phyloP scores from a whole-genome alignment of 192 early-diverging fungal species.

The Allomyces javanicus region DNA sequence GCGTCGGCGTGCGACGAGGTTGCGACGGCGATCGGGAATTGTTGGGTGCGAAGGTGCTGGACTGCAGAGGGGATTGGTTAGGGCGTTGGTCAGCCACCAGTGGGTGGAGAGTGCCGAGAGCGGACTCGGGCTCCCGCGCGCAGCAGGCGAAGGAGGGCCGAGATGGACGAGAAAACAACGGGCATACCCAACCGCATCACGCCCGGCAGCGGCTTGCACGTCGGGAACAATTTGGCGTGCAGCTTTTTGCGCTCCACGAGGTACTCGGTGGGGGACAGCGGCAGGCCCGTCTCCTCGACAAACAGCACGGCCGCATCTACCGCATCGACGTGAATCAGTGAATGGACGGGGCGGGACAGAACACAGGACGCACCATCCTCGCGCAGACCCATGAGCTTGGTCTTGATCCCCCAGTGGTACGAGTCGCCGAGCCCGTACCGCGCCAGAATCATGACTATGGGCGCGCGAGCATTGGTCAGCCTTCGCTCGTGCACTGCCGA shows the following conservation, averaged over 20 bases:
- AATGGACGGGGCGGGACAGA: no score
- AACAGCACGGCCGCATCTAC: neutral
- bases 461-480: no score
- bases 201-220: neutral
- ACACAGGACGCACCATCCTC: neutral
- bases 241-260: neutral
- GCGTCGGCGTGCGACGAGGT: constrained; percentile 22
- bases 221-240: neutral
- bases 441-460: neutral
- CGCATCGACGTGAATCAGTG: neutral
- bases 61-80: constrained; percentile 2
- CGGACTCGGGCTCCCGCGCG: no score
- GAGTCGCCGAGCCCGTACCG: neutral
- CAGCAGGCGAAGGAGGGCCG: no score
- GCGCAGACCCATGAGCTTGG: neutral
- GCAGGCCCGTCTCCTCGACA: neutral
- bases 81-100: no score
- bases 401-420: neutral
- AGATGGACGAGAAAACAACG: neutral
- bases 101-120: no score
- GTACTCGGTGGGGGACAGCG: neutral
- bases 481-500: no score
- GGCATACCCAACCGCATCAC: neutral
- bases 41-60: constrained; percentile 15
- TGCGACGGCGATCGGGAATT: constrained; percentile 24